Base-by-base conservation (phyloP, 148 eudicot species). In the Euryodendron excelsum region DNA sequence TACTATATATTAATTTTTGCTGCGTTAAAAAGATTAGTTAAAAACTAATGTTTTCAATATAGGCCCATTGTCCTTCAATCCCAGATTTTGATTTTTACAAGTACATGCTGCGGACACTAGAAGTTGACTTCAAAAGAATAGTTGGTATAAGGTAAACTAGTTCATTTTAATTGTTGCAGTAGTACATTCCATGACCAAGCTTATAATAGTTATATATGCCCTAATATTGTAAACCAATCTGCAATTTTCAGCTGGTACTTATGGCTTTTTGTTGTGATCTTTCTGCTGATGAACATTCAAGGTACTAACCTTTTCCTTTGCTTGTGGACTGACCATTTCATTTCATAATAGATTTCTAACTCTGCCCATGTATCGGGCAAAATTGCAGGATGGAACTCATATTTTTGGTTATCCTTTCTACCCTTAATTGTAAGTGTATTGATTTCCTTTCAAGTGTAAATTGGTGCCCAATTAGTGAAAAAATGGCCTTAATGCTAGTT, bases 181-280 rank as follows among this genome's bases (percentile, higher is more conserved):
- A 28, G 45, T 1, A 36, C 3, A 14, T 17, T 36, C 73, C 5
- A 53, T 66, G 64, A 25, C 65, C 13, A 60, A 45, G 41, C 69
- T 72, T 25, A 23, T n/a, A n/a, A n/a, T n/a, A n/a, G n/a, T n/a
- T 71, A 15, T 67, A 31, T 73, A 0, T 25, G 53, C 28, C 31
- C 53, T 8, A 47, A 58, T 36, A 47, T 41, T 69, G 69, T 73
- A 10, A 15, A 73, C 68, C 71, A 25, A 31, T 77, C 69, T 76
- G 37, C 72, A 72, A 79, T n/a, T 37, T 84, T 84, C 87, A 95
- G 99, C 88, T 95, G 96, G 99, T 91, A 86, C 84, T 86, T 95
- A 86, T 95, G 99, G 99, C 87, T 88, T 70, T 95, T 95, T 84
- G 99, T 93, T 69, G 94, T 95, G 55, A n/a, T 95, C 65, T 95